Evolutionary conservation across 257 asterid species (phyloP).

Genomic region (Nicotiana sylvestris): DNA sequence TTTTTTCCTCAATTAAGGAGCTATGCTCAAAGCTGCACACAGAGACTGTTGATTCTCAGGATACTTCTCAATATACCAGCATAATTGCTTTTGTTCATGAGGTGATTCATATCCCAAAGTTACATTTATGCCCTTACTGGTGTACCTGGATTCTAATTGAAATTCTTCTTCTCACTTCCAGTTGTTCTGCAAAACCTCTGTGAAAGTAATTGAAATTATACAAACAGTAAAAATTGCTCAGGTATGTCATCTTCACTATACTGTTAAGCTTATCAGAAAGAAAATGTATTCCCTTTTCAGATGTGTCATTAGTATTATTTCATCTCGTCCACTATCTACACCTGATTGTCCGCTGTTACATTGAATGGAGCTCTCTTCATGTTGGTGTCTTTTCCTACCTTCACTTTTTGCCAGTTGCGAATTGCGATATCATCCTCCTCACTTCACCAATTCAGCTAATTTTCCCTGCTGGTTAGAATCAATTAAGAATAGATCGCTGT

Average conservation of each 20-base stretch:
- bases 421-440: background rate
- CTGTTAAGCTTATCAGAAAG: background rate
- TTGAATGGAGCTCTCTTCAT: background rate
- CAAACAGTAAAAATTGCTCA: slow-evolving; percentile 77
- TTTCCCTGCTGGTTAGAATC: background rate
- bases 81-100: slow-evolving; percentile 43
- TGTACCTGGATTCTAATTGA: slow-evolving; percentile 22
- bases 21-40: slow-evolving; percentile 56
- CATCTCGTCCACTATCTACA: background rate
- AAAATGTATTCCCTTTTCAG: background rate
- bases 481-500: background rate
- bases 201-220: slow-evolving; percentile 61
- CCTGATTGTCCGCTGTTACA: background rate
- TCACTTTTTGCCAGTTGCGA: background rate
- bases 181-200: slow-evolving; percentile 54
- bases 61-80: slow-evolving; percentile 27
- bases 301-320: background rate
- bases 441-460: background rate
- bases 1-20: slow-evolving; percentile 64
- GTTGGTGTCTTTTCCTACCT: background rate
- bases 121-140: slow-evolving; percentile 6
- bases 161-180: slow-evolving; percentile 28
- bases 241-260: slow-evolving; percentile 33
- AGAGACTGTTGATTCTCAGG: slow-evolving; percentile 29
- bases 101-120: slow-evolving; percentile 37